Conservation (phyloP, 208 protist genomes). For the Leishmania guyanensis region DNA sequence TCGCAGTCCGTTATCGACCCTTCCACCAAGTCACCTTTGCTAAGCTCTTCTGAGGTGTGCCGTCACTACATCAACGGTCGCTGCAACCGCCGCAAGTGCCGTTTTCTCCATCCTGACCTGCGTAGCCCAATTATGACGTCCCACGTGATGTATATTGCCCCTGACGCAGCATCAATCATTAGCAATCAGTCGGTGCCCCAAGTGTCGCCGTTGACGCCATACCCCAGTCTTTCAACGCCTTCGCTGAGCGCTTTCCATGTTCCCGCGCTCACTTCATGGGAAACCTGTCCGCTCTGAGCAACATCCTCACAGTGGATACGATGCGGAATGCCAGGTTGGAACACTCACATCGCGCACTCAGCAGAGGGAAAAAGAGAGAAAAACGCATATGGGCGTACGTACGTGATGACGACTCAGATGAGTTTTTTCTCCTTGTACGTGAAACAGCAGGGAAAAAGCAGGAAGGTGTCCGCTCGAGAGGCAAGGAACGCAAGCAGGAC, state of each 20-base stretch:
- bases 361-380: not conserved
- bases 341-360: not conserved
- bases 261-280: not conserved
- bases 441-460: not conserved
- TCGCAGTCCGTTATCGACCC: not conserved
- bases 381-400: too few species aligned
- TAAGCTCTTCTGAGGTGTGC: slow-evolving; percentile 36
- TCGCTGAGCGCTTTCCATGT: not conserved
- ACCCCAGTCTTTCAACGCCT: slow-evolving; percentile 10
- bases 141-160: not conserved
- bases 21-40: slow-evolving; percentile 8
- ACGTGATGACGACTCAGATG: not conserved
- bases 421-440: not conserved
- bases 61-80: slow-evolving; percentile 62
- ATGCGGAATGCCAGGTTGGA: not conserved
- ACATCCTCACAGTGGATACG: not conserved
- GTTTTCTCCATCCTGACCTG: slow-evolving; percentile 52
- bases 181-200: not conserved
- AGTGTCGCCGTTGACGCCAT: not conserved
- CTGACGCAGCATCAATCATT: not conserved
- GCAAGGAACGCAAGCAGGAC: not conserved
- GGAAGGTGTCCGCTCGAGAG: not conserved
- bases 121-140: not conserved
- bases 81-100: slow-evolving; percentile 72
- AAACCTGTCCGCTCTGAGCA: not conserved